Evolutionary conservation across 768 basidiomycete genomes (phyloP).

Genomic region (Russula foetens): DNA sequence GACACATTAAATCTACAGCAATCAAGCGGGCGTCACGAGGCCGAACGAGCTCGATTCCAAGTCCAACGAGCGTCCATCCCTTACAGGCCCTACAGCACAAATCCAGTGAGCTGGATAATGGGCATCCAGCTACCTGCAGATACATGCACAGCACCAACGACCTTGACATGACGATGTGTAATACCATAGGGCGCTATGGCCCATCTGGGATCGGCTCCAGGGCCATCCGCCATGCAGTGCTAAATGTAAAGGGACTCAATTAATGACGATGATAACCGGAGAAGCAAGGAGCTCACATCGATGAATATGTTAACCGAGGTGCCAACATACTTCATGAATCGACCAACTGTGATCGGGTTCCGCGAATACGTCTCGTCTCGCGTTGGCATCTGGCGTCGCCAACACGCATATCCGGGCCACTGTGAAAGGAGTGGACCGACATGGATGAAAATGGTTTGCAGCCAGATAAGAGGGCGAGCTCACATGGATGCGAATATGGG

Average conservation of each 20-base stretch:
- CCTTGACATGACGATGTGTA: no score
- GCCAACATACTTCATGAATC: conserved; percentile 6
- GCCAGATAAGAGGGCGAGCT: background rate
- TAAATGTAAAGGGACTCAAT: background rate
- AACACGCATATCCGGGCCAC: background rate
- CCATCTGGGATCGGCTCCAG: no score
- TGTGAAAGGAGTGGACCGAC: background rate
- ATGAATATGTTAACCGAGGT: background rate
- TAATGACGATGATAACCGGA: background rate
- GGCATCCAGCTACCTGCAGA: no score
- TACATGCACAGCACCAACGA: no score
- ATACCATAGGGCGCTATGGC: no score
- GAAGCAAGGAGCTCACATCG: background rate
- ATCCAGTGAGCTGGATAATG: no score
- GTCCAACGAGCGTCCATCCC: no score
- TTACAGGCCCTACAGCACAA: no score
- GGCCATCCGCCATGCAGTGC: background rate
- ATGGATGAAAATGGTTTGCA: background rate
- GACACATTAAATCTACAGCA: no score
- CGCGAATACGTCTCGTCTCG: conserved; percentile 2
- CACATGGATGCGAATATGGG: background rate
- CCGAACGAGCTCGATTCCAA: no score
- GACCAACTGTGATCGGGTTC: background rate
- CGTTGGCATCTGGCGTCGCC: background rate
- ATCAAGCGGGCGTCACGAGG: no score